Evolutionary conservation across 495 filamentous ascomycete species (phyloP).

Genomic region (Rhypophila decipiens): DNA sequence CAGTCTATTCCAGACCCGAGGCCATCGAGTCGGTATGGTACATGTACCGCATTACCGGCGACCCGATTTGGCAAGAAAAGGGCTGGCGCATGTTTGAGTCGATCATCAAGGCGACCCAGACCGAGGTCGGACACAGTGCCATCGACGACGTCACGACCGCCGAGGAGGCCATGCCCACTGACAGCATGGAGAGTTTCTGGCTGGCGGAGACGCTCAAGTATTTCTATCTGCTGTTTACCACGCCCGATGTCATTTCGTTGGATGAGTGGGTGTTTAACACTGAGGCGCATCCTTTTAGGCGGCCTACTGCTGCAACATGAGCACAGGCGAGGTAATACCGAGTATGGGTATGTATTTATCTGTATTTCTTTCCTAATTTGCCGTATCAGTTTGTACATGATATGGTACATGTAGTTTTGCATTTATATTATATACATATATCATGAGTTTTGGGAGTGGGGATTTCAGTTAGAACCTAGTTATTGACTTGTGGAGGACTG

Average conservation of each 20-base stretch:
- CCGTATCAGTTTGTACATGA: no score
- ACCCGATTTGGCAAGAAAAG: conserved; percentile 70
- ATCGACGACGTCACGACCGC: conserved; percentile 58
- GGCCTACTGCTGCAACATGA: conserved; percentile 29
- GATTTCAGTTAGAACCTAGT: no score
- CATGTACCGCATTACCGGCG: conserved; percentile 88
- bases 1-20: conserved; percentile 56
- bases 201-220: conserved; percentile 86
- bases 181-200: conserved; percentile 61
- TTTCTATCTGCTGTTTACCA: conserved; percentile 82
- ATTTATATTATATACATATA: no score
- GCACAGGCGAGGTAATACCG: no score
- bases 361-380: no score
- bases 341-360: no score
- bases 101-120: conserved; percentile 58
- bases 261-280: conserved; percentile 80
- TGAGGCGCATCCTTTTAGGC: conserved; percentile 51
- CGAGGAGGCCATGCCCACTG: conserved; percentile 16
- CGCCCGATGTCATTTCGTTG: conserved; percentile 64
- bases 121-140: conserved; percentile 62
- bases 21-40: conserved; percentile 94
- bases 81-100: conserved; percentile 89
- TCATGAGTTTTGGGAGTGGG: no score
- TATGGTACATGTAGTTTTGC: no score
- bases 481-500: no score